Evolutionary conservation across 2,329 filamentous ascomycete genomes (phyloP), one percentile per base, ranked within the genome.

Genomic region (Diaporthe amygdali): DNA sequence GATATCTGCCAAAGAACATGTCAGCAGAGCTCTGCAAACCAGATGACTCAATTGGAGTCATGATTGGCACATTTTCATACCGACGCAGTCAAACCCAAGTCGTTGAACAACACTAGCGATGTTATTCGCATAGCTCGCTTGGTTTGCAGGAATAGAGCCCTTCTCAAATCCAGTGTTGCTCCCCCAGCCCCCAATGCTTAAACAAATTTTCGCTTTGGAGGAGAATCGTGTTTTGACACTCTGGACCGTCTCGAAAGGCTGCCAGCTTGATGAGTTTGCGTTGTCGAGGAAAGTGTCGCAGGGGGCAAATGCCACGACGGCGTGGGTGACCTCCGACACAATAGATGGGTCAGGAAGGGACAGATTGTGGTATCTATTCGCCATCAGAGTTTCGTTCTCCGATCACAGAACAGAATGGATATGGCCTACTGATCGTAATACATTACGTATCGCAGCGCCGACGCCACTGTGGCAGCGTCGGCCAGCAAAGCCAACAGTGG

Each of bases 161-260:
- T 78, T 79, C 0, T 87, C 85, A 76, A 93, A 94, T 0, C 91
- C 92, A 10, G 79, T 78, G 72, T 94, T 91, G 0, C 55, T 61
- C 4, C 91, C 92, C 92, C 93, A 95, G 66, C 92, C 93, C 14
- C 93, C 93, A 73, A 95, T 89, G 25, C 55, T 61, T 25, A 61
- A 10, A 5, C 55, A 61, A 6, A 61, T 37, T 17, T 61, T 44
- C 7, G 25, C 20, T 6, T 61, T 44, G 3, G 34, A 3, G 4
- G 37, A 61, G 5, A 61, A 61, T 9, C 55, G 17, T 30, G 12
- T 32, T 15, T 44, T 61, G 37, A 46, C 37, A 30, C 37, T 44
- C 2, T 44, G 34, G 9, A 61, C 22, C 9, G 55, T 10, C 15
- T 61, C 55, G 5, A 61, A 61, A 17, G 55, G 55, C 8, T 61